Conservation (phyloP, 2,329 filamentous ascomycete genomes). For the Aspergillus sp. region DNA sequence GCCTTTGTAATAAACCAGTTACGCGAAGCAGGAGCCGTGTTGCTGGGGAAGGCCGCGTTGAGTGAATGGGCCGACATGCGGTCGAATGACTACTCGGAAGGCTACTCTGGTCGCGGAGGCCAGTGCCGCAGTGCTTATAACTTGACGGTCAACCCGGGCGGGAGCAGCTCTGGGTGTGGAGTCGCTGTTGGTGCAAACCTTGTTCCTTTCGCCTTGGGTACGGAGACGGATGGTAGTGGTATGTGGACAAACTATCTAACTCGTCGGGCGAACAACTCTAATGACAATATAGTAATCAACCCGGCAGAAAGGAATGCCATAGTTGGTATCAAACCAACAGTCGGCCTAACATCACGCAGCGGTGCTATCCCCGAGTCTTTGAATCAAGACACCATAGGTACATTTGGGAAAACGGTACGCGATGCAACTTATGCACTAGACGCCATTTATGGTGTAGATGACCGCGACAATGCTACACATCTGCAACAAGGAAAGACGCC, state of each 20-base stretch:
- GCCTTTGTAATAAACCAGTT: conserved; percentile 57
- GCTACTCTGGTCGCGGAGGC: conserved; percentile 58
- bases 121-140: conserved; percentile 63
- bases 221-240: conserved; percentile 65
- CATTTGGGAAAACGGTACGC: conserved; percentile 60
- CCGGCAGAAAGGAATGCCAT: conserved; percentile 63
- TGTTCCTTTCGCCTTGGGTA: conserved; percentile 60
- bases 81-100: conserved; percentile 60
- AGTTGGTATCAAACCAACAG: conserved; percentile 69
- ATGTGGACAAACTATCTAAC: conserved; percentile 3
- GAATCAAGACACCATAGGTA: conserved; percentile 63
- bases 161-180: conserved; percentile 61
- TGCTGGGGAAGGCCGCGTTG: conserved; percentile 64
- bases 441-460: conserved; percentile 60
- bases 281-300: conserved; percentile 50
- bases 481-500: conserved; percentile 53
- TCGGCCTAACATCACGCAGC: conserved; percentile 61
- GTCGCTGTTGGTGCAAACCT: conserved; percentile 59
- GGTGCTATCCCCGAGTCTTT: conserved; percentile 60
- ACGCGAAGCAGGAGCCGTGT: conserved; percentile 58
- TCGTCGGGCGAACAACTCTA: neutral
- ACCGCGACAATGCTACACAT: conserved; percentile 59
- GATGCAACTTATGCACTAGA: conserved; percentile 63
- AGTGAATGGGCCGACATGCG: conserved; percentile 72
- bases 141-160: conserved; percentile 60